These are phyloP conservation scores for Pichia sp. DNA, from an alignment of 1,139 yeast genomes.

Conservation along the genomic window DNA sequence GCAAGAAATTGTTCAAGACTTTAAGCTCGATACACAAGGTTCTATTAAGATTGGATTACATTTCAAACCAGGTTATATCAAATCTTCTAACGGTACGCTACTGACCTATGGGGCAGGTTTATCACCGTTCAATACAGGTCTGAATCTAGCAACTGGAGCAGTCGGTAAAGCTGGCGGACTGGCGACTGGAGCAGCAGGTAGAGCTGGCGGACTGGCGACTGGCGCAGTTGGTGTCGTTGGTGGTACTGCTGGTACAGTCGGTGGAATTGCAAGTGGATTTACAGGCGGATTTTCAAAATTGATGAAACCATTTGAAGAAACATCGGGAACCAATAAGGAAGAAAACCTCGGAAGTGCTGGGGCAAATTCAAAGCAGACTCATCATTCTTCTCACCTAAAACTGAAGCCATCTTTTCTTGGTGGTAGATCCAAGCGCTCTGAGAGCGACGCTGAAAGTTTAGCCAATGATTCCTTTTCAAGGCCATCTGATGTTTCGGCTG, in stretches of 20 bases:
- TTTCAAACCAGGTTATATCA: conserved; percentile 63
- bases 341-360: background rate
- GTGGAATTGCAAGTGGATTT: conserved; percentile 19
- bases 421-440: background rate
- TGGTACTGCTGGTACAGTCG: conserved; percentile 33
- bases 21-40: conserved; percentile 60
- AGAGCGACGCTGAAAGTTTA: background rate
- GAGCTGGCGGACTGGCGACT: conserved; percentile 28
- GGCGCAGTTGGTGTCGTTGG: conserved; percentile 31
- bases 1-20: conserved; percentile 42
- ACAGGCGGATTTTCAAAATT: conserved; percentile 16
- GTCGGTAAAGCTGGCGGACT: conserved; percentile 19
- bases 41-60: conserved; percentile 46
- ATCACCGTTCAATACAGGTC: conserved; percentile 11
- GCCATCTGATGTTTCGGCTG: background rate
- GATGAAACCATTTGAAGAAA: conserved; percentile 4
- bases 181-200: conserved; percentile 23
- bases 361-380: background rate
- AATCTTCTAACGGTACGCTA: conserved; percentile 43
- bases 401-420: conserved; percentile 11
- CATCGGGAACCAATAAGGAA: background rate
- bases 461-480: background rate
- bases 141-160: background rate
- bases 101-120: conserved; percentile 21
- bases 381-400: background rate